phyloP scores from a whole-genome alignment of 495 filamentous ascomycete species.

The Oidiodendron maius region DNA sequence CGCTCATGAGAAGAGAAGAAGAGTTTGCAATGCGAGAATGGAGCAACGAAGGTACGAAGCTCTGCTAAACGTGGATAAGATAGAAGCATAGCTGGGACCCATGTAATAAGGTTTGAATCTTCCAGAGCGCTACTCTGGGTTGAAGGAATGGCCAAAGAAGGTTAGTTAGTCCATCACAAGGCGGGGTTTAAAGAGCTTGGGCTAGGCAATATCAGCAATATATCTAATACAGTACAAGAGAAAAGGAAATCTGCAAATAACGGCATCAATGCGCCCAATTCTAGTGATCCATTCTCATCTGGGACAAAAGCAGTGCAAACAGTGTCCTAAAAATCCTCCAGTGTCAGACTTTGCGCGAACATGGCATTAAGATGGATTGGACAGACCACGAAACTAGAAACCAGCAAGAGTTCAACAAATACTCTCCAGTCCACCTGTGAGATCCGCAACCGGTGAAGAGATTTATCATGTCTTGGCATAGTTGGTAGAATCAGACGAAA shows the following conservation, averaged over 20 bases:
- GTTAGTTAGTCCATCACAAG: not conserved
- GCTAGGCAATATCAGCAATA: not conserved
- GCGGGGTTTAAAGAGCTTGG: not conserved
- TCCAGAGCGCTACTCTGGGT: not conserved
- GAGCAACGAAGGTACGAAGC: not conserved
- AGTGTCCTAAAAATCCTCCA: not conserved
- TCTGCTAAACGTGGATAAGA: not conserved
- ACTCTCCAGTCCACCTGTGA: not conserved
- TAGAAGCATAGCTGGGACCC: not conserved
- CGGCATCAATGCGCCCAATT: not conserved
- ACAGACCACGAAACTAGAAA: not conserved
- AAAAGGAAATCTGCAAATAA: not conserved
- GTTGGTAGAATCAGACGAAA: not conserved
- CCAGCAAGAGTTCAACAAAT: not conserved
- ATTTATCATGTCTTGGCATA: not conserved
- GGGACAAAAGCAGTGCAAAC: not conserved
- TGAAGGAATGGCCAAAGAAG: not conserved
- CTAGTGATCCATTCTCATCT: not conserved
- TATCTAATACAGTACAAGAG: not conserved
- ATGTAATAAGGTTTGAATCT: not conserved
- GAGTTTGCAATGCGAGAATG: not conserved
- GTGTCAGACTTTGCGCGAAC: not conserved
- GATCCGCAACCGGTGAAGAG: not conserved
- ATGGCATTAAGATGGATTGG: not conserved
- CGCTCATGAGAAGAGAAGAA: no score